Base-by-base conservation (phyloP, 805 yeast species). In the Novakomyces olei region DNA sequence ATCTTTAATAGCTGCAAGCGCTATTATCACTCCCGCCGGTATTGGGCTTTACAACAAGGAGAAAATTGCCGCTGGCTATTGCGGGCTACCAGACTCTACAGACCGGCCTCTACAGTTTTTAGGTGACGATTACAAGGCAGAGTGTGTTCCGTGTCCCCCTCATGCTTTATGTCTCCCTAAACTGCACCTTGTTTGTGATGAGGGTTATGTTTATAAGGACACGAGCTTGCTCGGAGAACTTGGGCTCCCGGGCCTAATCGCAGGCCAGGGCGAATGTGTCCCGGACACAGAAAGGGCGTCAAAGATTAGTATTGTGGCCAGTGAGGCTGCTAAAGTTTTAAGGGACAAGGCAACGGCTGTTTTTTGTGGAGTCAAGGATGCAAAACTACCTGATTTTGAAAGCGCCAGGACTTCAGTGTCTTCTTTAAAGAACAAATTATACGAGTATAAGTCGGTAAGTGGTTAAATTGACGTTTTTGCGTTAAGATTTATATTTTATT, bases 101-200 rank as follows among this genome's bases (percentile, higher is more conserved):
- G n/a, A n/a, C n/a, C n/a, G n/a, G n/a, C n/a, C n/a, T n/a, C n/a
- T n/a, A n/a, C n/a, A n/a, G n/a, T n/a, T n/a, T n/a, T n/a, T n/a
- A n/a, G n/a, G n/a, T n/a, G n/a, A n/a, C n/a, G n/a, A n/a, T n/a
- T n/a, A n/a, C n/a, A n/a, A n/a, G n/a, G 88, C 92, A 3, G 27
- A 41, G 1, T 83, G 96, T 53, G 53, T 64, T 3, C 64, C 64
- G 19, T 83, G 95, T 48, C 95, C 95, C 2, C 64, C 60, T 3
- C 71, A 83, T 51, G 85, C 81, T 0, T 57, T 66, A 25, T 83
- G 95, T 51, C 68, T 62, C 40, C 67, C 69, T 17, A 47, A 60
- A 29, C 55, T 74, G 43, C 55, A 62, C 34, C 45, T 78, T 5
- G 68, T 63, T 34, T 83, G 96, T 51, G 69, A 67, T 41, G 71